phyloP scores from a whole-genome alignment of 805 yeast genomes.

The Zygoascus biomembranicola region DNA sequence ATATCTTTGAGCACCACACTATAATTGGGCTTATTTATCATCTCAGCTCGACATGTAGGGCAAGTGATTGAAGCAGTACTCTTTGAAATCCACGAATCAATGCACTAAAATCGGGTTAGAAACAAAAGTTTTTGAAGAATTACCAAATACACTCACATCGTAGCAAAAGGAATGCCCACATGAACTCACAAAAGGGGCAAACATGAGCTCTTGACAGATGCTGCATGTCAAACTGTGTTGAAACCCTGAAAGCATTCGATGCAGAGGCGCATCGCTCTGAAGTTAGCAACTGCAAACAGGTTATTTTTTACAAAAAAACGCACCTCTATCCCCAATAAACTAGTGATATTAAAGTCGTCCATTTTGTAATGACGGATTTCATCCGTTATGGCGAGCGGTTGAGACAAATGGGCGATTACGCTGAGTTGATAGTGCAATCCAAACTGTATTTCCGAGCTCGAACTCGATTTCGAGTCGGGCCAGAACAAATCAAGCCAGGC shows the following conservation, averaged over 20 bases:
- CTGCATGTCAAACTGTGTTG: constrained; percentile 33
- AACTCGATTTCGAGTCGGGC: too few species aligned
- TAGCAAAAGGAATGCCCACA: constrained; percentile 70
- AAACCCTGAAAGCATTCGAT: constrained; percentile 6
- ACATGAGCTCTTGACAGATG: constrained; percentile 56
- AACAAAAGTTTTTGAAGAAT: neutral
- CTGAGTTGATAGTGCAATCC: too few species aligned
- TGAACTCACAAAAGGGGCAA: constrained; percentile 42
- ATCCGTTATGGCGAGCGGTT: too few species aligned
- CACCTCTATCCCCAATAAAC: neutral
- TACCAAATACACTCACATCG: constrained; percentile 19
- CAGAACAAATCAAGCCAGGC: too few species aligned
- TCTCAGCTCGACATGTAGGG: constrained; percentile 17
- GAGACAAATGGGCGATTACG: too few species aligned
- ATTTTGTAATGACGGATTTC: neutral
- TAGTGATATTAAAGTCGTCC: neutral
- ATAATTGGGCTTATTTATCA: constrained; percentile 9
- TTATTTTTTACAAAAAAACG: neutral
- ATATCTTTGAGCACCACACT: constrained; percentile 4
- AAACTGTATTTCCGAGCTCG: too few species aligned
- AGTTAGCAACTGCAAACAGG: neutral
- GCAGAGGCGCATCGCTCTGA: neutral
- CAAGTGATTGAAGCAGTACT: constrained; percentile 11
- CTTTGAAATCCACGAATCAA: constrained; percentile 24
- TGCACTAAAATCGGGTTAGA: constrained; percentile 14